Evolutionary conservation across 2,329 filamentous ascomycete genomes (phyloP).

Genomic region (Aspergillus sp.): DNA sequence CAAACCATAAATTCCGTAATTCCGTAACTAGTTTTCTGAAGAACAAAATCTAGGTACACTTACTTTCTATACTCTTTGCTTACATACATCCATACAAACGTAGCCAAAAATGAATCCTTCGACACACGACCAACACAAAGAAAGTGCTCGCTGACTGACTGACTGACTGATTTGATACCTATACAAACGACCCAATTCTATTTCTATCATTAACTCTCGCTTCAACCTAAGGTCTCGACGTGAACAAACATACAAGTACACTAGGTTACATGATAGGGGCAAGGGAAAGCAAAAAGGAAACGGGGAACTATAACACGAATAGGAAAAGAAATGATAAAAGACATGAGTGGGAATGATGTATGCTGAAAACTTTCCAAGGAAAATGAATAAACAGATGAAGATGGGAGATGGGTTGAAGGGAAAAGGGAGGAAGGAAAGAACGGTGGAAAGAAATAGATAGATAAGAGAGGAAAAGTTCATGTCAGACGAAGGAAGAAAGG

Average conservation of each 20-base stretch:
- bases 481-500: neutral
- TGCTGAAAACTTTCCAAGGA: slow-evolving; percentile 1
- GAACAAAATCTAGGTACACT: no score
- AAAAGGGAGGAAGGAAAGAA: neutral
- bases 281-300: neutral
- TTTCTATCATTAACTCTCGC: slow-evolving; percentile 22
- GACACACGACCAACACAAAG: no score
- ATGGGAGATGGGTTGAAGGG: neutral
- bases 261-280: slow-evolving; percentile 25
- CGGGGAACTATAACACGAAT: neutral
- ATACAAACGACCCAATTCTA: slow-evolving; percentile 25
- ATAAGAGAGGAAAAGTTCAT: neutral
- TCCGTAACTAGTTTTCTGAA: no score
- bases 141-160: no score
- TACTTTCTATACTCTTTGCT: no score
- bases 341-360: slow-evolving; percentile 12
- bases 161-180: neutral
- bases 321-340: neutral
- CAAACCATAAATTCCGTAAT: no score
- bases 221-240: slow-evolving; percentile 15
- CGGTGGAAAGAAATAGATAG: neutral
- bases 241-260: slow-evolving; percentile 27
- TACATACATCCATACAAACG: no score
- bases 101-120: no score
- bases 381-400: slow-evolving; percentile 2